Base-by-base conservation (phyloP, 495 filamentous ascomycete genomes). In the Penicillium pulvis region DNA sequence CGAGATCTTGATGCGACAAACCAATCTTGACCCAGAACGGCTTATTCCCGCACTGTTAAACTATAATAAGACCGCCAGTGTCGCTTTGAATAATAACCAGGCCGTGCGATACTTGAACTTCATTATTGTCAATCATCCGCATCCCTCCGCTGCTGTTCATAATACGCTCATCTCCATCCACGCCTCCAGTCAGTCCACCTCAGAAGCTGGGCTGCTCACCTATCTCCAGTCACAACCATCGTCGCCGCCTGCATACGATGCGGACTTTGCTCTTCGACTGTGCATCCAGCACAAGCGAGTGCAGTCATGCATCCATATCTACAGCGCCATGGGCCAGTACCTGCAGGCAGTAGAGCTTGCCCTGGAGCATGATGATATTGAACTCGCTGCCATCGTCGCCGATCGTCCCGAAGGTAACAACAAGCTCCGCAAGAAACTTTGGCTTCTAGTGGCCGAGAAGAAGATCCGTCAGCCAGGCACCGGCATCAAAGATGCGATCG, bases 141-240 rank as follows among this genome's bases (percentile, higher is more conserved):
- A 89, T 12, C 82, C 85, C 4, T 89, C 96, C 53, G 85, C 94
- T 6, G 93, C 94, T n/a, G 87, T 98, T 23, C 94, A 98, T 73
- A 98, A 98, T 70, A 98, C 95, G 0, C 83, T 98, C 28, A 90
- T 98, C 57, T 96, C 92, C 44, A 95, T 98, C 51, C 96, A 96
- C 70, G 95, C 94, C 17, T 92, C 93, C 3, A 87, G 94, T 65
- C 79, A 85, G 16, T 90, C 90, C 6, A 77, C 82, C 41, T 90
- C 94, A 49, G 94, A 98, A 73, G 83, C 88, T 4, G 88, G 87
- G 6, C 85, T 98, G 16, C 85, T 97, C 20, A 81, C 85, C 6
- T 98, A 98, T 70, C 87, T 98, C 11, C 88, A 96, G 72, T 81
- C 83, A 6, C 87, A 90, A 66, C 81, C 86, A n/a, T 79, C 80